Evolutionary conservation across 176 grass and related monocot species (phyloP).

Genomic region (Leersia perrieri): DNA sequence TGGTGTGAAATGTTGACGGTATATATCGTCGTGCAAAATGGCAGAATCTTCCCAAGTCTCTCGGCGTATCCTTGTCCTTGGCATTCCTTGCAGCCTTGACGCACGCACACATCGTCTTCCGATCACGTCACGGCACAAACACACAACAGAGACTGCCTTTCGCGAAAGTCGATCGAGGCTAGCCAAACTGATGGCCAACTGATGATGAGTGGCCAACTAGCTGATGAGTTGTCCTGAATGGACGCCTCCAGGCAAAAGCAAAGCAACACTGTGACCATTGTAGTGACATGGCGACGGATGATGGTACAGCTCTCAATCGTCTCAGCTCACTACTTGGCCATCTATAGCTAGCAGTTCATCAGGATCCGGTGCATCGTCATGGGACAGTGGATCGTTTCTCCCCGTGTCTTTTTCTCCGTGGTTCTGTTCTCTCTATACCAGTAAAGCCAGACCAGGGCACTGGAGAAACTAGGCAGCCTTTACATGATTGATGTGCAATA

Average conservation of each 20-base stretch:
- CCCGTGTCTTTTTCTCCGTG: neutral
- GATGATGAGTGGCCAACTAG: too few relatives aligned
- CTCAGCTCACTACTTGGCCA: too few relatives aligned
- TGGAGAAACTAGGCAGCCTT: neutral
- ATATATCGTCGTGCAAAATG: neutral
- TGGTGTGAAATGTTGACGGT: neutral
- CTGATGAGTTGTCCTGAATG: too few relatives aligned
- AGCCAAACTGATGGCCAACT: too few relatives aligned
- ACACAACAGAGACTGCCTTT: neutral
- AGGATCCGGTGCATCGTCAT: neutral
- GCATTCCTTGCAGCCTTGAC: neutral
- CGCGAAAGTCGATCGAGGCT: neutral
- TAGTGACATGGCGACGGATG: neutral
- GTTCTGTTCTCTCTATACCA: neutral
- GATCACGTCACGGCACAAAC: neutral
- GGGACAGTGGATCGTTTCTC: neutral
- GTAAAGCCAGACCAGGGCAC: slow-evolving; percentile 2
- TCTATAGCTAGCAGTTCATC: neutral
- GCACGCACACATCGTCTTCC: neutral
- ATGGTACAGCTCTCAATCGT: neutral
- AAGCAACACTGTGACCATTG: neutral
- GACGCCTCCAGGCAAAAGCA: neutral
- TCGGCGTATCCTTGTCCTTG: neutral
- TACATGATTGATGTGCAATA: slow-evolving; percentile 29
- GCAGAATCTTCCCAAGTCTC: neutral